These are phyloP conservation scores for Ceratobasidium sp. DNA, from an alignment of 1,284 basidiomycete genomes.

Conservation along the genomic window DNA sequence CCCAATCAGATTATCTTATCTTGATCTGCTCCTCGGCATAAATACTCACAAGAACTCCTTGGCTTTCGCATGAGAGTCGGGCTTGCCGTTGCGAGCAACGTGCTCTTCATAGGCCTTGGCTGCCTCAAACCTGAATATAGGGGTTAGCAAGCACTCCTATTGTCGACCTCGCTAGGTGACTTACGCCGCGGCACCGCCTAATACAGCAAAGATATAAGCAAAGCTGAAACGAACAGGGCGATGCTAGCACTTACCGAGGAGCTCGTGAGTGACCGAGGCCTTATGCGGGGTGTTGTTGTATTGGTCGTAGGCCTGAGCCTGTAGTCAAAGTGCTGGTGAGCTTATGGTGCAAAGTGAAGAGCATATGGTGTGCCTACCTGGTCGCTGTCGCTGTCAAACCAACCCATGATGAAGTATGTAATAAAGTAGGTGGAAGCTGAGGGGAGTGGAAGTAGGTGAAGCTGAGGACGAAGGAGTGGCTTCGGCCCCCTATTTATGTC, in stretches of 20 bases:
- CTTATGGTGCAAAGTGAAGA: no score
- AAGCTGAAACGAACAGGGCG: constrained; percentile 48
- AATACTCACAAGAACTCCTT: constrained; percentile 44
- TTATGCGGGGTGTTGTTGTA: constrained; percentile 19
- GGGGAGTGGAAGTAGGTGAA: no score
- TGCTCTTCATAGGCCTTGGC: constrained; percentile 1
- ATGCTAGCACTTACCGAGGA: constrained; percentile 49
- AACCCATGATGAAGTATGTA: neutral
- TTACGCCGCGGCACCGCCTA: constrained; percentile 44
- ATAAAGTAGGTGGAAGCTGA: no score
- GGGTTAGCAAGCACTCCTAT: no score
- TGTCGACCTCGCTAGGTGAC: no score
- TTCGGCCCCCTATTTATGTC: no score
- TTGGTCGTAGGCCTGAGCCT: constrained; percentile 31
- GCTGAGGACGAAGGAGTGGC: no score
- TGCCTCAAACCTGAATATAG: no score
- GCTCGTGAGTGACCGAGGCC: constrained; percentile 58
- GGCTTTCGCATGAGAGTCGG: constrained; percentile 39
- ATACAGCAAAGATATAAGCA: constrained; percentile 33
- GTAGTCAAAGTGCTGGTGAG: no score
- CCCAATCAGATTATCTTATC: no score
- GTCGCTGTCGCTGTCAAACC: constrained; percentile 8
- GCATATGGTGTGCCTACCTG: neutral
- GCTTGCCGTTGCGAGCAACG: constrained; percentile 21
- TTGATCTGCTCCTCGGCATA: no score